phyloP scores from a whole-genome alignment of 345 rosid species.

The Tarenaya hassleriana region DNA sequence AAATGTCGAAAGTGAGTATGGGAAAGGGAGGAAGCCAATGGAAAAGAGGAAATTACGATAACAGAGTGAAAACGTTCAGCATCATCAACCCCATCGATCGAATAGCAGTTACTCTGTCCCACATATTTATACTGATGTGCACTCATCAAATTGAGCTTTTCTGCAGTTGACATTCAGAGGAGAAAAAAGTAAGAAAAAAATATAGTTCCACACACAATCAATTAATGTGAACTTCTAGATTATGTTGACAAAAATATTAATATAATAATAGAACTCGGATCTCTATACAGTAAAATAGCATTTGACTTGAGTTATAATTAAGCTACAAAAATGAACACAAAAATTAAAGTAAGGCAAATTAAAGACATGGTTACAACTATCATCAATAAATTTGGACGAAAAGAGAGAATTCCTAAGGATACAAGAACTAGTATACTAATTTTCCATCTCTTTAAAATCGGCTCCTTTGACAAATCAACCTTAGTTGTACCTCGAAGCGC shows the following conservation, averaged over 20 bases:
- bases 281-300: too few relatives aligned
- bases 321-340: not conserved
- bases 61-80: conserved; percentile 63
- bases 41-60: conserved; percentile 38
- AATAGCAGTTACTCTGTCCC: conserved; percentile 81
- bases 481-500: conserved; percentile 58
- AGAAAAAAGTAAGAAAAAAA: conserved; percentile 8
- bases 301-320: too few relatives aligned
- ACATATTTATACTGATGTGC: conserved; percentile 75
- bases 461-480: conserved; percentile 6
- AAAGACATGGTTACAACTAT: conserved; percentile 1
- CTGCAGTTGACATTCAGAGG: conserved; percentile 36
- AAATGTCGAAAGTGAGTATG: conserved; percentile 16
- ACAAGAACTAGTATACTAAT: not conserved
- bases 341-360: conserved; percentile 7
- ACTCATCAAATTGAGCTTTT: conserved; percentile 69
- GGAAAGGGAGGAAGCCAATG: conserved; percentile 3
- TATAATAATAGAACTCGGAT: too few relatives aligned
- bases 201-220: not conserved
- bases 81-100: conserved; percentile 77
- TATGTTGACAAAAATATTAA: not conserved
- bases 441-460: conserved; percentile 4
- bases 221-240: not conserved
- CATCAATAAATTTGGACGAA: not conserved
- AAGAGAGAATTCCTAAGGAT: conserved; percentile 1